Evolutionary conservation across 2,329 filamentous ascomycete genomes (phyloP).

Genomic region (Blastomyces emzantsi): DNA sequence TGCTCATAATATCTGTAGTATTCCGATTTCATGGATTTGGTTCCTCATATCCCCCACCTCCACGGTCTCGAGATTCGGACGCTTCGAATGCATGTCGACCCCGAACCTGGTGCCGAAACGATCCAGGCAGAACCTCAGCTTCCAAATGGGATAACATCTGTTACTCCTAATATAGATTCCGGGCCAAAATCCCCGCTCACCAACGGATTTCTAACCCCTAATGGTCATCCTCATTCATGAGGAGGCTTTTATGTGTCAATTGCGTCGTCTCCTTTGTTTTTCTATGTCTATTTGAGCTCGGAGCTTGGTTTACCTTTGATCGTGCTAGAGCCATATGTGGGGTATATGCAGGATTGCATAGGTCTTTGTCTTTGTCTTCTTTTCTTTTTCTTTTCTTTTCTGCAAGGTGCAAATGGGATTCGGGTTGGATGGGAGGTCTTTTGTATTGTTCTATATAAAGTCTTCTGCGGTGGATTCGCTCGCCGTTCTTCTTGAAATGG

Average conservation of each 20-base stretch:
- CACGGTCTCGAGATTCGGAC: conserved; percentile 34
- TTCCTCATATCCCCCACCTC: conserved; percentile 41
- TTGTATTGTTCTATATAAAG: background rate
- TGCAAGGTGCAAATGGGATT: conserved; percentile 7
- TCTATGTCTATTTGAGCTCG: background rate
- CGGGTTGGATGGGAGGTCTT: conserved; percentile 3
- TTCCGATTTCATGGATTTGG: conserved; percentile 43
- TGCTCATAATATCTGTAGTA: conserved; percentile 28
- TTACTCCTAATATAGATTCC: conserved; percentile 17
- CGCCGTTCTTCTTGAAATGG: background rate
- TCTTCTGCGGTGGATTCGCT: background rate
- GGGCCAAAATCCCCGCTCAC: conserved; percentile 19
- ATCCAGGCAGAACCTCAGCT: conserved; percentile 26
- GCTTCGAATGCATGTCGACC: conserved; percentile 35
- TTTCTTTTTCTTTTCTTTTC: background rate
- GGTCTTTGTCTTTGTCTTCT: background rate
- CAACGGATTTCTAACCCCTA: conserved; percentile 18
- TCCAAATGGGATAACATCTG: conserved; percentile 18
- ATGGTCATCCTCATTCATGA: conserved; percentile 5
- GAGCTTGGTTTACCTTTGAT: conserved; percentile 5
- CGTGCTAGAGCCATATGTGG: conserved; percentile 8
- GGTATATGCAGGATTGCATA: conserved; percentile 2
- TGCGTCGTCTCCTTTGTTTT: conserved; percentile 5
- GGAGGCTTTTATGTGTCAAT: background rate
- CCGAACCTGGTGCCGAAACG: conserved; percentile 24